A percentile compares a stretch with the other conserved stretches of the same genome.
phyloP scores from a whole-genome alignment of 345 rosid species.

The Kandelia obovata region DNA sequence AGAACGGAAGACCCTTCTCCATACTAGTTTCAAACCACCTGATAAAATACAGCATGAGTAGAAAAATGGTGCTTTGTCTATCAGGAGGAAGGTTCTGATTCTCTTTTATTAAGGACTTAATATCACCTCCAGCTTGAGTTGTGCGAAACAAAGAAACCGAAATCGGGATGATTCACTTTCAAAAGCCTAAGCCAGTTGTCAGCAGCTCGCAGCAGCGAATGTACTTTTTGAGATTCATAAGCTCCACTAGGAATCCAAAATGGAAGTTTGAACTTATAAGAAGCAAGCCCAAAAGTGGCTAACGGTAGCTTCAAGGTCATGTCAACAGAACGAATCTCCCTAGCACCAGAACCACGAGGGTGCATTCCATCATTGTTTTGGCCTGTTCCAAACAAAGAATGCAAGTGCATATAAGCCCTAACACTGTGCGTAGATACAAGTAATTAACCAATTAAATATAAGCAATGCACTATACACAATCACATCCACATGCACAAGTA shows the following conservation, averaged over 20 bases:
- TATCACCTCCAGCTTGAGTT: conserved; percentile 26
- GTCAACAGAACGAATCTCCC: conserved; percentile 33
- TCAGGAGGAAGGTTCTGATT: conserved; percentile 16
- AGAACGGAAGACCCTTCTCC: conserved; percentile 1
- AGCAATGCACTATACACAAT: too few species aligned
- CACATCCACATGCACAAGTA: neutral
- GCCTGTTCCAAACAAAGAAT: conserved; percentile 35
- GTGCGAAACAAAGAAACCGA: conserved; percentile 58
- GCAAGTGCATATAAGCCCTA: neutral
- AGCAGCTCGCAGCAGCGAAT: conserved; percentile 54
- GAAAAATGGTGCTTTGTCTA: conserved; percentile 11
- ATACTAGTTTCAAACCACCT: neutral
- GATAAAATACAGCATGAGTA: conserved; percentile 2
- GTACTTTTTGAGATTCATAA: conserved; percentile 47
- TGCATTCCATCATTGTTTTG: conserved; percentile 23
- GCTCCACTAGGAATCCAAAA: conserved; percentile 63
- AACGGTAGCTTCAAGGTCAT: conserved; percentile 45
- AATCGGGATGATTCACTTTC: conserved; percentile 78
- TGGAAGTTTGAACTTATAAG: conserved; percentile 66
- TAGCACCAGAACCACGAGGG: conserved; percentile 21
- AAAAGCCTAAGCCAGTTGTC: conserved; percentile 67
- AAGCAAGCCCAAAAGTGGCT: conserved; percentile 77
- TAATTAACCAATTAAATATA: neutral
- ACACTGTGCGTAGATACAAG: neutral
- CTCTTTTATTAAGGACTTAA: conserved; percentile 1